phyloP scores from a whole-genome alignment of 1,139 yeast species.

The Meyerozyma sp. region DNA sequence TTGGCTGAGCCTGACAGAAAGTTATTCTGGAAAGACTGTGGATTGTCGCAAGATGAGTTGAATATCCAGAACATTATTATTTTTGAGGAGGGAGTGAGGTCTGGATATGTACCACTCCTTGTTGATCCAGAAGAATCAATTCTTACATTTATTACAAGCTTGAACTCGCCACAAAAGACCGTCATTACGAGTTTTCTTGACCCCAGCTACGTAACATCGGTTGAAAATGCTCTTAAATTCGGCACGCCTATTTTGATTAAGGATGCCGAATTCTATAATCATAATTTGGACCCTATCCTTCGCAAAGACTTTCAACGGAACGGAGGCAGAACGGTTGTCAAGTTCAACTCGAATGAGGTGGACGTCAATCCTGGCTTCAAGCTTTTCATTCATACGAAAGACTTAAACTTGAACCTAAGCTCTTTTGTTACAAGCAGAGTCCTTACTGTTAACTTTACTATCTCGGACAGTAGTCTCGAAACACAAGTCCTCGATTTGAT shows the following conservation, averaged over 20 bases:
- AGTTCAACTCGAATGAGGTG: slow-evolving; percentile 56
- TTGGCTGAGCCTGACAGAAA: slow-evolving; percentile 38
- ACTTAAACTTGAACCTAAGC: slow-evolving; percentile 43
- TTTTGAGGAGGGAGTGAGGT: slow-evolving; percentile 24
- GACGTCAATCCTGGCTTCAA: slow-evolving; percentile 66
- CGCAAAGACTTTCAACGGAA: slow-evolving; percentile 54
- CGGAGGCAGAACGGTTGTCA: slow-evolving; percentile 67
- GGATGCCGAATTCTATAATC: slow-evolving; percentile 80
- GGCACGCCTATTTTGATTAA: slow-evolving; percentile 71
- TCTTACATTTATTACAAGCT: slow-evolving; percentile 32
- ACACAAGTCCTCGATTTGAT: slow-evolving; percentile 58
- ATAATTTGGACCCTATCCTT: slow-evolving; percentile 60
- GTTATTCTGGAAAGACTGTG: slow-evolving; percentile 47
- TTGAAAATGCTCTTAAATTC: slow-evolving; percentile 79
- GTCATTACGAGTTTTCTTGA: slow-evolving; percentile 68
- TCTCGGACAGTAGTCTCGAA: slow-evolving; percentile 64
- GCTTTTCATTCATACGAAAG: slow-evolving; percentile 57
- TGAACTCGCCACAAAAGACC: slow-evolving; percentile 31
- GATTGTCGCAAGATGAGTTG: slow-evolving; percentile 53
- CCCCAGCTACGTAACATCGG: slow-evolving; percentile 58
- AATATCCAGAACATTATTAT: slow-evolving; percentile 62
- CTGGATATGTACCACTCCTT: slow-evolving; percentile 42
- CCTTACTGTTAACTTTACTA: slow-evolving; percentile 61
- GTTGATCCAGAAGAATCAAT: slow-evolving; percentile 68
- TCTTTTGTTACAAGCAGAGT: slow-evolving; percentile 60